A percentile compares a stretch with the other conserved stretches of the same genome.
phyloP scores from a whole-genome alignment of 164 flowering plant genomes.

The Echeveria elegans region DNA sequence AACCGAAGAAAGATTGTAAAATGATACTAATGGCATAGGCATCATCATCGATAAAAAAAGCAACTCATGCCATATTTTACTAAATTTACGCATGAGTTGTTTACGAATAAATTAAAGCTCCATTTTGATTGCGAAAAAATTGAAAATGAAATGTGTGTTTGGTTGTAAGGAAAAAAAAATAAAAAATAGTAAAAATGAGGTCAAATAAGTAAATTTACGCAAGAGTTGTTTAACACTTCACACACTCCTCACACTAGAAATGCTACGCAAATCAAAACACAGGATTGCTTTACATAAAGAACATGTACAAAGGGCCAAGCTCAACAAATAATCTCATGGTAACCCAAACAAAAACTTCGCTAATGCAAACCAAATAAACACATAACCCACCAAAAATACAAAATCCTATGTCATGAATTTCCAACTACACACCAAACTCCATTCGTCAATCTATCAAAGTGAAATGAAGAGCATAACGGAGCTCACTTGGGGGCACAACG shows the following conservation, averaged over 20 bases:
- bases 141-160: no score
- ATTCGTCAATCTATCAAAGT: neutral
- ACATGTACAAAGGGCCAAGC: neutral
- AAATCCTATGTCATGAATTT: neutral
- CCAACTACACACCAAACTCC: neutral
- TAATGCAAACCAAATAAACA: no score
- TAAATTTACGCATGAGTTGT: no score
- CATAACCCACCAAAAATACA: no score
- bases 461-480: neutral
- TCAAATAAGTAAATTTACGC: no score
- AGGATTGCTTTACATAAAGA: neutral
- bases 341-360: no score
- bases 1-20: neutral
- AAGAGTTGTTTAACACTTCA: neutral
- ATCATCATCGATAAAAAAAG: no score
- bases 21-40: neutral
- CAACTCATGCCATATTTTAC: no score
- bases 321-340: neutral
- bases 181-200: no score
- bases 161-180: no score
- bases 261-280: neutral
- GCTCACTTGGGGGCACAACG: neutral
- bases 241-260: neutral
- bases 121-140: no score
- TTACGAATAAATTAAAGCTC: no score